A percentile compares a stretch with the other conserved stretches of the same genome.
These are phyloP conservation scores for Calonectria pauciramosa DNA, from an alignment of 2,329 filamentous ascomycete species.

Conservation along the genomic window DNA sequence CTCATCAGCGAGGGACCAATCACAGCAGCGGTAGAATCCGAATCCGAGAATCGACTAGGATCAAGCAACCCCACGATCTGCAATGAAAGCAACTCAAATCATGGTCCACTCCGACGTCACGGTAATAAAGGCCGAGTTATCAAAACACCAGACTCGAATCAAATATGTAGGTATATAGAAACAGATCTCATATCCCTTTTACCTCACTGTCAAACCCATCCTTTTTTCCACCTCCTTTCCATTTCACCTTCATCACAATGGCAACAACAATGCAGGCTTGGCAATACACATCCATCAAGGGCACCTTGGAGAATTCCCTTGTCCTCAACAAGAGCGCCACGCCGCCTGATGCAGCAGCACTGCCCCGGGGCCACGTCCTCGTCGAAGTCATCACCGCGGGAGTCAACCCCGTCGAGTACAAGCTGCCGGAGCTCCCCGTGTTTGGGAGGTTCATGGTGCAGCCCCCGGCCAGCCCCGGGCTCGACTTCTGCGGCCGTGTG, in stretches of 20 bases:
- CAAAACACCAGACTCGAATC: neutral
- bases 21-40: neutral
- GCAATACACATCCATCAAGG: conserved; percentile 16
- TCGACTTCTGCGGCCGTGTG: conserved; percentile 63
- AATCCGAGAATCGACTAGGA: conserved; percentile 8
- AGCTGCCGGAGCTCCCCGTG: conserved; percentile 52
- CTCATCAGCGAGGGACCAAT: neutral
- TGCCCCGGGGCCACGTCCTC: conserved; percentile 42
- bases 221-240: neutral
- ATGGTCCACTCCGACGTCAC: neutral
- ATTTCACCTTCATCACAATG: neutral
- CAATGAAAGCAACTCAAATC: neutral
- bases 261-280: conserved; percentile 2
- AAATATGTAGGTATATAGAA: neutral
- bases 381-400: conserved; percentile 53
- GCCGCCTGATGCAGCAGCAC: neutral
- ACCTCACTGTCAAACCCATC: neutral
- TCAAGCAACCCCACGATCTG: neutral
- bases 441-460: conserved; percentile 42
- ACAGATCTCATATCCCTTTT: neutral
- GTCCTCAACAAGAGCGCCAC: conserved; percentile 13
- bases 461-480: conserved; percentile 54
- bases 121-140: neutral
- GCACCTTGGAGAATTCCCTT: conserved; percentile 5
- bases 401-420: conserved; percentile 58